A percentile compares a stretch with the other conserved stretches of the same genome.
These are phyloP conservation scores for Sporisorium scitamineum DNA, from an alignment of 1,284 basidiomycete species.

Conservation along the genomic window DNA sequence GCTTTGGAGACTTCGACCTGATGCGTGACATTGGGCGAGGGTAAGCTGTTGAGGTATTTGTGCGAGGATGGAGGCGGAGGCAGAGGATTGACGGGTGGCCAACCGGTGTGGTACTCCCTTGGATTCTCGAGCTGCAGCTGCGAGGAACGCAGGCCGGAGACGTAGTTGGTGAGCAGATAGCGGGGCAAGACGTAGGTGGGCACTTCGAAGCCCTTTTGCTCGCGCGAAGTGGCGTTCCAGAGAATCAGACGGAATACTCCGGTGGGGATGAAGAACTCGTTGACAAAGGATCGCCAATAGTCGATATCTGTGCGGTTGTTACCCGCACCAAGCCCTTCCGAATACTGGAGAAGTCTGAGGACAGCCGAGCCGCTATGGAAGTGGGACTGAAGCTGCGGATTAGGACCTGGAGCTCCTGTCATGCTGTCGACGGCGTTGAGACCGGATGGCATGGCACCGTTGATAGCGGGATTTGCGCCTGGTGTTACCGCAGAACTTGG, in stretches of 20 bases:
- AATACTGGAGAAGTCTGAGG: conserved; percentile 49
- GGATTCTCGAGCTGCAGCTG: conserved; percentile 49
- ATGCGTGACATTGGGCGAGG: conserved; percentile 52
- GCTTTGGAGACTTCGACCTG: conserved; percentile 47
- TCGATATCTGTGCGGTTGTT: conserved; percentile 40
- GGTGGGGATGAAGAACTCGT: conserved; percentile 51
- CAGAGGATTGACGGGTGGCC: conserved; percentile 36
- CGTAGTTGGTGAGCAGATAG: conserved; percentile 54
- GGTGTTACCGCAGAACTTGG: neutral
- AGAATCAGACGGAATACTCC: conserved; percentile 50
- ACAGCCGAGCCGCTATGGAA: conserved; percentile 42
- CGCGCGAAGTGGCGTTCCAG: conserved; percentile 54
- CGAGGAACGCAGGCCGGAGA: conserved; percentile 41
- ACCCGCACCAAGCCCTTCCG: conserved; percentile 40
- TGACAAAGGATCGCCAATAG: conserved; percentile 53
- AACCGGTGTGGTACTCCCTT: conserved; percentile 49
- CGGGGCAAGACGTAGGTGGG: conserved; percentile 54
- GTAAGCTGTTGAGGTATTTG: conserved; percentile 47
- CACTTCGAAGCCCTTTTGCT: conserved; percentile 58
- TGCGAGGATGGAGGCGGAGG: conserved; percentile 43
- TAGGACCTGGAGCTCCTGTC: conserved; percentile 31
- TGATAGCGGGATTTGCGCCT: neutral
- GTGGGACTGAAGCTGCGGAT: conserved; percentile 44
- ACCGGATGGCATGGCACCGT: conserved; percentile 10
- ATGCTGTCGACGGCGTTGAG: conserved; percentile 12